Conservation (phyloP, 768 basidiomycete genomes). For the Phanerochaete sordida region DNA sequence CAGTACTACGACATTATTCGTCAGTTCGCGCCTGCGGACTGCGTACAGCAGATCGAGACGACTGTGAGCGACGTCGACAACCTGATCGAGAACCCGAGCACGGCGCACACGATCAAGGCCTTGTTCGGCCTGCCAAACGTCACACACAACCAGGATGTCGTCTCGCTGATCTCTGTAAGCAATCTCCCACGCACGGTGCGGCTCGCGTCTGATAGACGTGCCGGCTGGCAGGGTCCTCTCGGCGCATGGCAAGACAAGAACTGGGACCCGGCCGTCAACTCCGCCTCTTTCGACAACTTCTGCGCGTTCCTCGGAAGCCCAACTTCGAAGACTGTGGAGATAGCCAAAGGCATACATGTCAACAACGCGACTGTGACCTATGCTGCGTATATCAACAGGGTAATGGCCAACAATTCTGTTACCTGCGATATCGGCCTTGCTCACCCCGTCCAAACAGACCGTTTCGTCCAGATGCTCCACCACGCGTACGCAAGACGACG, state of each 20-base stretch:
- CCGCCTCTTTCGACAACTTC: constrained; percentile 61
- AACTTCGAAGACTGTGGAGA: constrained; percentile 23
- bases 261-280: constrained; percentile 77
- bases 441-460: no score
- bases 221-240: constrained; percentile 47
- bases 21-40: constrained; percentile 58
- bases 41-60: constrained; percentile 56
- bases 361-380: constrained; percentile 68
- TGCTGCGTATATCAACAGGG: constrained; percentile 73
- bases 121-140: constrained; percentile 74
- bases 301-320: constrained; percentile 45
- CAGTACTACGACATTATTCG: constrained; percentile 91
- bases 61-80: constrained; percentile 59
- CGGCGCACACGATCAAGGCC: constrained; percentile 56
- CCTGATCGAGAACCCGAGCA: constrained; percentile 43
- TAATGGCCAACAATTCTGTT: constrained; percentile 40
- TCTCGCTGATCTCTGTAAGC: constrained; percentile 58
- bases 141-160: constrained; percentile 76
- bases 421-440: no score
- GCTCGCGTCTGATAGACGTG: neutral
- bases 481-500: constrained; percentile 48
- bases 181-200: neutral
- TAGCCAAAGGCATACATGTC: constrained; percentile 35
- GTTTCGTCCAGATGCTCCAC: constrained; percentile 12
- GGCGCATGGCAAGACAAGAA: constrained; percentile 79